phyloP scores from a whole-genome alignment of 116 monocot genomes.

The Posidonia oceanica region DNA sequence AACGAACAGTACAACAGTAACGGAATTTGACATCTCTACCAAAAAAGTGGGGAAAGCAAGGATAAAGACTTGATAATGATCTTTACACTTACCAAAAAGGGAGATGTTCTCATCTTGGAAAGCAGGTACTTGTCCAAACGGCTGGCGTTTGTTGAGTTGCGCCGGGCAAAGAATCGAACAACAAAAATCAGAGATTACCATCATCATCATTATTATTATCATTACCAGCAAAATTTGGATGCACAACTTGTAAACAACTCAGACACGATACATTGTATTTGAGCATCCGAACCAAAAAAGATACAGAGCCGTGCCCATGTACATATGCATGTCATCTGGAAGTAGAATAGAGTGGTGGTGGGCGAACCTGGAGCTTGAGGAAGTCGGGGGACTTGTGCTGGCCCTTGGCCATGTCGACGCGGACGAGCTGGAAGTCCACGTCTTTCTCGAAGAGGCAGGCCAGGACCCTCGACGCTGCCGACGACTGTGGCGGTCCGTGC shows the following conservation, averaged over 20 bases:
- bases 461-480: slow-evolving; percentile 17
- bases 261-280: too few relatives aligned
- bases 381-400: slow-evolving; percentile 18
- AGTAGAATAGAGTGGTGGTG: too few relatives aligned
- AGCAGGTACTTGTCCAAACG: slow-evolving; percentile 32
- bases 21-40: not conserved
- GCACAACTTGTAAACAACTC: too few relatives aligned
- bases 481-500: slow-evolving; percentile 11
- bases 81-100: slow-evolving; percentile 17
- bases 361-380: slow-evolving; percentile 18
- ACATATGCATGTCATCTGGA: too few relatives aligned
- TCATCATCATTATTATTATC: too few relatives aligned
- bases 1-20: not conserved
- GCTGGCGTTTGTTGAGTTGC: slow-evolving; percentile 2
- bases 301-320: not conserved
- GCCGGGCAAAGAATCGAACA: too few relatives aligned
- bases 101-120: slow-evolving; percentile 20
- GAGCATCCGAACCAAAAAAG: not conserved
- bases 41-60: not conserved
- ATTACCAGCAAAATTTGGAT: too few relatives aligned
- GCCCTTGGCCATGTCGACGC: slow-evolving; percentile 16
- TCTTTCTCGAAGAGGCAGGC: slow-evolving; percentile 32
- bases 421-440: slow-evolving; percentile 20
- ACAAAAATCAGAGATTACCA: too few relatives aligned
- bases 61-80: not conserved